A percentile compares a stretch with the other conserved stretches of the same genome.
Evolutionary conservation across 2,329 filamentous ascomycete genomes (phyloP).

Genomic region (Arthrobotrys iridis): DNA sequence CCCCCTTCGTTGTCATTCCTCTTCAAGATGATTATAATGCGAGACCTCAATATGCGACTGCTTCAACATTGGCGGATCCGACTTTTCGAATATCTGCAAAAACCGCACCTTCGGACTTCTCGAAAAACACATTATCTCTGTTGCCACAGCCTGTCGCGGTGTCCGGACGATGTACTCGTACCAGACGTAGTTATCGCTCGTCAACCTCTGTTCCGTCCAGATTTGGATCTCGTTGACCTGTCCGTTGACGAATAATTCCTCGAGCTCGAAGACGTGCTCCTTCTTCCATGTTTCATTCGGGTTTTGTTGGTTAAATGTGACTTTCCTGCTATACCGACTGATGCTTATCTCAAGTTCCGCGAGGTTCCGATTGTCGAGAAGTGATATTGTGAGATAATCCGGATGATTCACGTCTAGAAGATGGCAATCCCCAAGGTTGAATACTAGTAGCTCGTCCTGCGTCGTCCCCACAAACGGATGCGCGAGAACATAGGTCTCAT

Average conservation of each 20-base stretch:
- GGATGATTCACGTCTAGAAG: constrained; percentile 34
- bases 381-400: constrained; percentile 44
- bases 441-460: constrained; percentile 32
- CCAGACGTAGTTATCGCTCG: constrained; percentile 43
- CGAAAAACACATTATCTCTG: constrained; percentile 40
- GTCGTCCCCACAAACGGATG: constrained; percentile 31
- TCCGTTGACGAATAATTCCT: constrained; percentile 35
- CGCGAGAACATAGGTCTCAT: constrained; percentile 44
- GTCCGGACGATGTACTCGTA: constrained; percentile 46
- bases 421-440: constrained; percentile 38
- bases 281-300: constrained; percentile 49
- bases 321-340: constrained; percentile 34
- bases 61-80: constrained; percentile 41
- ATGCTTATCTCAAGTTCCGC: constrained; percentile 51
- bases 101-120: constrained; percentile 45
- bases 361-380: constrained; percentile 27
- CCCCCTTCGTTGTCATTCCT: constrained; percentile 14
- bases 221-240: constrained; percentile 38
- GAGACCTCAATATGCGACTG: constrained; percentile 51
- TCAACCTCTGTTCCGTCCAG: constrained; percentile 37
- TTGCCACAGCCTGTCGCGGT: constrained; percentile 15
- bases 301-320: constrained; percentile 47
- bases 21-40: constrained; percentile 36
- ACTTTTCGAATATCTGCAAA: constrained; percentile 46
- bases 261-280: constrained; percentile 29